Base-by-base conservation (phyloP, 2,329 filamentous ascomycete genomes). In the Blumeria hordei region DNA sequence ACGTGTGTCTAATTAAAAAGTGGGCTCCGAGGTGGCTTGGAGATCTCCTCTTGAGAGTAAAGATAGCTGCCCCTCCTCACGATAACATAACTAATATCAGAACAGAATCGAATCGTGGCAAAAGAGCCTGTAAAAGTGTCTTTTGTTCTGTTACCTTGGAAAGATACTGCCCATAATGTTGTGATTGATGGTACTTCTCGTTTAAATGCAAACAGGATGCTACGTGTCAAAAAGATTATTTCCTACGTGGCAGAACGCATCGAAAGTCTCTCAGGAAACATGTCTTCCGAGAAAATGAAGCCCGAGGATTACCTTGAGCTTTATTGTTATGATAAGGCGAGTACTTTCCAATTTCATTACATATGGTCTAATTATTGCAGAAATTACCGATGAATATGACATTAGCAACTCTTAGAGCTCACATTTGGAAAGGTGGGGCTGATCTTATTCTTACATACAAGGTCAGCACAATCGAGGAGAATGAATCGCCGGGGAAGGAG, bases 41-140 rank as follows among this genome's bases (percentile, higher is more conserved):
- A 12, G 88, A 96, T 59, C 76, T 94, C 37, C 72, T 98, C 12
- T 71, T 98, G 50, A 73, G 74, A 62, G 80, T 82, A 69, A 61
- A 61, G 37, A 55, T 14, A 28, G 34, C 2, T 14, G 47, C 9
- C 8, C n/a, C 10, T 39, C 37, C 12, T 28, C 2, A 4, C 14
- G 10, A 43, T 9, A 32, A 41, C 11, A 12, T 33, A 11, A 49
- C 59, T 59, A 44, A 61, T n/a, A 57, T 39, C n/a, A 50, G 3
- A 53, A 16, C 65, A 87, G 72, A 95, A 95, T 65, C 75, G 78
- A 65, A 78, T 86, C 8, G 86, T 88, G 0, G 69, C 74, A 57
- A 96, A 96, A 70, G 92, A 96, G n/a, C 81, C 88, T 1, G 78
- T 90, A 61, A 98, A 98, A 72, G 81, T 96, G n/a, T 88, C 86